Conservation (phyloP, 208 protist genomes). For the Trypanosoma lewisi region DNA sequence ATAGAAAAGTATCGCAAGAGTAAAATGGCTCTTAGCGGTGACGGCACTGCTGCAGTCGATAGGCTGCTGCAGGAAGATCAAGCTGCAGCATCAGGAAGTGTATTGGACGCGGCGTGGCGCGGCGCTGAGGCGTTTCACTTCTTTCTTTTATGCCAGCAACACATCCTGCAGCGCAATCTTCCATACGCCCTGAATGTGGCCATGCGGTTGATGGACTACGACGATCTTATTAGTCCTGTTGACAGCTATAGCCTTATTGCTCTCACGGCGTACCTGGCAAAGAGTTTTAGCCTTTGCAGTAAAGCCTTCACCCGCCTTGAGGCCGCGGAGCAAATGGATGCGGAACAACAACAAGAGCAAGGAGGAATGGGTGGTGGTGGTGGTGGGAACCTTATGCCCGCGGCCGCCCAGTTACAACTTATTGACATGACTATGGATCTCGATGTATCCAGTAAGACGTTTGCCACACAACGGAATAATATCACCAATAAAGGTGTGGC, state of each 20-base stretch:
- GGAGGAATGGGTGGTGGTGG: conserved; percentile 18
- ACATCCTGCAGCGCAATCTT: conserved; percentile 74
- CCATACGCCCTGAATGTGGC: conserved; percentile 74
- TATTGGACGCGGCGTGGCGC: conserved; percentile 89
- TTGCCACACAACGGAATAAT: conserved; percentile 26
- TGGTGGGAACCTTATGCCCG: too few species aligned
- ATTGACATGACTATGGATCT: conserved; percentile 80
- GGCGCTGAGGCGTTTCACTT: conserved; percentile 97
- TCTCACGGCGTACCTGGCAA: conserved; percentile 90
- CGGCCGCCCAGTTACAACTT: conserved; percentile 31
- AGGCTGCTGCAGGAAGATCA: conserved; percentile 76
- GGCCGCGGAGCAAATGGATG: conserved; percentile 57
- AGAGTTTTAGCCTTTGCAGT: conserved; percentile 92
- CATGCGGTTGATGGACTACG: conserved; percentile 94
- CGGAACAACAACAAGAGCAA: conserved; percentile 44
- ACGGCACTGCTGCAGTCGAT: conserved; percentile 65
- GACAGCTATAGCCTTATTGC: conserved; percentile 95
- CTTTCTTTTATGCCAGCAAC: conserved; percentile 90
- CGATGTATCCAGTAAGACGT: conserved; percentile 65
- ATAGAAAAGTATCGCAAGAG: conserved; percentile 89
- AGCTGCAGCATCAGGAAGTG: conserved; percentile 56
- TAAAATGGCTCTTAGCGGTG: conserved; percentile 59
- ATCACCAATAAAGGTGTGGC: conserved; percentile 14
- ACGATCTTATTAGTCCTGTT: conserved; percentile 87
- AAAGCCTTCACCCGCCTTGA: conserved; percentile 95